Evolutionary conservation across 805 yeast species (phyloP).

Genomic region (Blastobotrys robertii): DNA sequence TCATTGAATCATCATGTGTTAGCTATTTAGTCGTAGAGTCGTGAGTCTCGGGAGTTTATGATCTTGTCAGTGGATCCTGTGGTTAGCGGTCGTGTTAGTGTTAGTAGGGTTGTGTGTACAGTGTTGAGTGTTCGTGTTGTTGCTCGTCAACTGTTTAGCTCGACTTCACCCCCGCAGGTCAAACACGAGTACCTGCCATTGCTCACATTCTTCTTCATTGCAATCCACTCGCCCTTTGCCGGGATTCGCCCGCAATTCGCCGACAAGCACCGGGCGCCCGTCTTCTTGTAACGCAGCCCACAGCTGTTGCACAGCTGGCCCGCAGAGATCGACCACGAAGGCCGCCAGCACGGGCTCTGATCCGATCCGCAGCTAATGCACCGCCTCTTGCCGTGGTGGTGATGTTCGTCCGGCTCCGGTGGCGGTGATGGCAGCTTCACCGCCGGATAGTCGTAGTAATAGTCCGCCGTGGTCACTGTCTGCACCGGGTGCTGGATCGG

Average conservation of each 20-base stretch:
- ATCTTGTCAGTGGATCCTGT: too few species aligned
- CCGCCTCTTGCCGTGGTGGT: conserved; percentile 30
- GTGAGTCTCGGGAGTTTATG: too few species aligned
- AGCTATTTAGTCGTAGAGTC: too few species aligned
- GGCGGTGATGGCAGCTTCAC: conserved; percentile 2
- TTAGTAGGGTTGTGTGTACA: too few species aligned
- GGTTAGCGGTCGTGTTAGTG: too few species aligned
- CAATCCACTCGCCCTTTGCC: conserved; percentile 89
- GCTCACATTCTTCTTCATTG: conserved; percentile 58
- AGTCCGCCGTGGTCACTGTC: not conserved
- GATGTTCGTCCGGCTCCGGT: not conserved
- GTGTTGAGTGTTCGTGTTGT: not conserved
- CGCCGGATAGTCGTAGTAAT: not conserved
- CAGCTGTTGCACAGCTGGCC: conserved; percentile 98
- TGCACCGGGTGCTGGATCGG: not conserved
- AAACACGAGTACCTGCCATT: conserved; percentile 35
- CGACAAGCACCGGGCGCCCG: conserved; percentile 82
- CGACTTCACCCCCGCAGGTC: conserved; percentile 50
- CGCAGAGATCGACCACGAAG: conserved; percentile 82
- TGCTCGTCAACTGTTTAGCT: conserved; percentile 16
- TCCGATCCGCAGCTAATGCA: conserved; percentile 88
- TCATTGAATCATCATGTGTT: too few species aligned
- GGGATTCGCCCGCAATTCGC: conserved; percentile 76
- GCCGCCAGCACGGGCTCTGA: conserved; percentile 97
- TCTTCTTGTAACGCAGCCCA: conserved; percentile 89